A percentile compares a stretch with the other conserved stretches of the same genome.
phyloP scores from a whole-genome alignment of 768 basidiomycete species.

The Boletus pseudo-olivaceus region DNA sequence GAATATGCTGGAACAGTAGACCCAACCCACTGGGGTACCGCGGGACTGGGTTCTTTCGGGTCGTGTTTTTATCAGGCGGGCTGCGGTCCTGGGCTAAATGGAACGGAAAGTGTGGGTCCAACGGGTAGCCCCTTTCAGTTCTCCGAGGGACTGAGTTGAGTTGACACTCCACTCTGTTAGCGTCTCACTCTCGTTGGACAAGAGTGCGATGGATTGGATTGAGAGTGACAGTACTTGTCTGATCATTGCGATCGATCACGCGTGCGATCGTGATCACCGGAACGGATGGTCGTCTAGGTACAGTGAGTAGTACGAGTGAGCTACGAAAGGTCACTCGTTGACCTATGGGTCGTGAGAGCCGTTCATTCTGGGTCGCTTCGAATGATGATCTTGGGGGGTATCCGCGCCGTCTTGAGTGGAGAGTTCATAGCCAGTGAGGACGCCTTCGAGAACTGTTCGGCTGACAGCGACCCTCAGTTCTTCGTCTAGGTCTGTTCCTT shows the following conservation, averaged over 20 bases:
- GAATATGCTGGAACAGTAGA: slow-evolving; percentile 4
- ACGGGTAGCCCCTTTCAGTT: slow-evolving; percentile 8
- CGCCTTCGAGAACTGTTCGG: slow-evolving; percentile 62
- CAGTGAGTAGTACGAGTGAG: slow-evolving; percentile 4
- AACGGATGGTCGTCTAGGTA: slow-evolving; percentile 23
- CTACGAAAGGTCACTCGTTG: not conserved
- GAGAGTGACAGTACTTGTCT: slow-evolving; percentile 19
- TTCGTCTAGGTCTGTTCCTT: slow-evolving; percentile 65
- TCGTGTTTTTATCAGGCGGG: slow-evolving; percentile 10
- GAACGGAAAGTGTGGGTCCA: slow-evolving; percentile 15
- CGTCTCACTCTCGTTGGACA: not conserved
- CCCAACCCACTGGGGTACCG: slow-evolving; percentile 20
- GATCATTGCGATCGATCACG: slow-evolving; percentile 31
- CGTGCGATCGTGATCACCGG: slow-evolving; percentile 34
- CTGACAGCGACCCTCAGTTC: slow-evolving; percentile 59
- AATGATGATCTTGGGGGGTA: slow-evolving; percentile 5
- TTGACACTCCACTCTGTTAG: not conserved
- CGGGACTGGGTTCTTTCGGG: slow-evolving; percentile 14
- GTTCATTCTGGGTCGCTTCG: slow-evolving; percentile 28
- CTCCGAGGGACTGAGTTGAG: slow-evolving; percentile 16
- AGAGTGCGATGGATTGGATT: slow-evolving; percentile 9
- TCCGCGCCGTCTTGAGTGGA: slow-evolving; percentile 21
- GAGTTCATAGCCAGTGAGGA: slow-evolving; percentile 59
- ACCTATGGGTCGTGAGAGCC: slow-evolving; percentile 10
- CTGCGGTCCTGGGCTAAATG: slow-evolving; percentile 24